Base-by-base conservation (phyloP, 257 asterid species). In the Nicotiana noctiflora region DNA sequence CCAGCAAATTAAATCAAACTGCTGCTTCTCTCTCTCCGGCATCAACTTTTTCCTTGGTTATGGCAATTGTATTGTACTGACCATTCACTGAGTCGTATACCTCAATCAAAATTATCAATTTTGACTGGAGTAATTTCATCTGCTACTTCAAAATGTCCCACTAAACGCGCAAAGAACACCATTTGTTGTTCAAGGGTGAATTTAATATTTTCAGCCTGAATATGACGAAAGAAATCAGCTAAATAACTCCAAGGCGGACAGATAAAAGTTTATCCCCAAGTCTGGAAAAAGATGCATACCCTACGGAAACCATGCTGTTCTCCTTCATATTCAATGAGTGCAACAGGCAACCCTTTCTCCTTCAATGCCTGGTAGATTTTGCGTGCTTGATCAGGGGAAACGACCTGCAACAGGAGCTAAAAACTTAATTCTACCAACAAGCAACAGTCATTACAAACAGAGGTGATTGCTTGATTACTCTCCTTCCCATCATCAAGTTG, bases 281-380 rank as follows among this genome's bases (percentile, higher is more conserved):
- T 8, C 21, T 19, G 72, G 17, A 34, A 44, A 44, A 0, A 6
- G 72, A 44, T 34, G 51, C 63, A 29, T 84, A 93, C 99, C 97
- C 87, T 91, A 81, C 99, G 94, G 68, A 95, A 93, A 80, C 99
- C 97, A 86, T 95, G 98, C 51, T 92, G 97, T 81, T 95, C 99
- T 53, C 97, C 97, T 89, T 93, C 96, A 32, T 93, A 93, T 81
- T 93, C 98, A 66, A 95, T 89, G 6, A 95, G 94, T 57, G 93
- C 97, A 75, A 95, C 97, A 0, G 99, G 97, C 88, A 90, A 75
- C 53, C 99, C 97, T 86, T 91, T 95, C 8, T 83, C 90, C 89
- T 91, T 95, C 90, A 93, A 72, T 1, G 98, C 98, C 1, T 79
- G 84, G 85, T 95, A 93, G 77, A 95, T 95, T 87, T 92, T 93